A percentile compares a stretch with the other conserved stretches of the same genome.
These are phyloP conservation scores for Didymella keratinophila DNA, from an alignment of 2,329 filamentous ascomycete genomes.

Conservation along the genomic window DNA sequence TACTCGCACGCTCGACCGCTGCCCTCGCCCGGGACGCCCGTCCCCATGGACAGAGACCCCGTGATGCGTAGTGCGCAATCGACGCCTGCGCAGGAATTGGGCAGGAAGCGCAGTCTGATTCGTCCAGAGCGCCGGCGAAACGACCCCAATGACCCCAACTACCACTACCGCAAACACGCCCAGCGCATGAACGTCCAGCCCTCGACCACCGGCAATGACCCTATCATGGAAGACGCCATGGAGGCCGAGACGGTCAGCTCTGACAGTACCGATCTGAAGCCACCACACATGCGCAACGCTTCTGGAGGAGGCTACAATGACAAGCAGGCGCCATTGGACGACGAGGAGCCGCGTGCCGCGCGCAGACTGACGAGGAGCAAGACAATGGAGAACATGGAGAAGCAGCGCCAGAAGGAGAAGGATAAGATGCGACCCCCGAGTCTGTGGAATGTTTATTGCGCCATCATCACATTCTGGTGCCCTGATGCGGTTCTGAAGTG, in stretches of 20 bases:
- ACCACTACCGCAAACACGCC: conserved; percentile 93
- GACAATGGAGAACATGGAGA: conserved; percentile 67
- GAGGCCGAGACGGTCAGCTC: conserved; percentile 65
- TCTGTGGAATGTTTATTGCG: conserved; percentile 95
- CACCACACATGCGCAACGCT: conserved; percentile 47
- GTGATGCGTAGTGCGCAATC: conserved; percentile 54
- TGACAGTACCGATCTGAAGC: conserved; percentile 67
- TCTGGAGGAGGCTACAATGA: conserved; percentile 52
- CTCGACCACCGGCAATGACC: conserved; percentile 91
- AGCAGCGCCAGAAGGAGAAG: conserved; percentile 64
- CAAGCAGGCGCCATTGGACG: conserved; percentile 48
- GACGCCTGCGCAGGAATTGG: conserved; percentile 58
- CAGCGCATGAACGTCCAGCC: conserved; percentile 90
- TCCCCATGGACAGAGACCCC: conserved; percentile 60
- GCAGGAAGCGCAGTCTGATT: conserved; percentile 86
- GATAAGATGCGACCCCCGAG: conserved; percentile 79
- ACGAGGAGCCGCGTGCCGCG: conserved; percentile 47
- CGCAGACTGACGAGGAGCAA: conserved; percentile 73
- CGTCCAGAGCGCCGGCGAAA: conserved; percentile 87
- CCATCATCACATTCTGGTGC: conserved; percentile 92
- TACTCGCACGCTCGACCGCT: conserved; percentile 52
- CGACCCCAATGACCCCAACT: conserved; percentile 88
- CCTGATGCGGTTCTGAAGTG: conserved; percentile 84
- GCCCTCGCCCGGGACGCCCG: conserved; percentile 55
- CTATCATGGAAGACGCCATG: conserved; percentile 75